Conservation (phyloP, 2,329 filamentous ascomycete genomes). For the Pseudogymnoascus sp. region DNA sequence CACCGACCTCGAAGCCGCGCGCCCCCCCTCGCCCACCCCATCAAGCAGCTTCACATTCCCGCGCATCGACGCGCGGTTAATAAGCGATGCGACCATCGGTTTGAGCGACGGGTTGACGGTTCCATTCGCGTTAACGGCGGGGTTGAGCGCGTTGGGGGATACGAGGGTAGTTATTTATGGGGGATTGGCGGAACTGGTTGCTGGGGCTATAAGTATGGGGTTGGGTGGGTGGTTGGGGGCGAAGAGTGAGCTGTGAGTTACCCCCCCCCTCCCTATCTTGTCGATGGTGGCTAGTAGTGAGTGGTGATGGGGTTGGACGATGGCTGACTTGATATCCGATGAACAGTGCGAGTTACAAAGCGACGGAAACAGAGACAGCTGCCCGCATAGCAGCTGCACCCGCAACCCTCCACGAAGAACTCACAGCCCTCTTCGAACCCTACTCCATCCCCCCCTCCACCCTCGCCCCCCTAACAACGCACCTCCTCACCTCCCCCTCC, state of each 20-base stretch:
- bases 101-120: slow-evolving; percentile 55
- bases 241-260: slow-evolving; percentile 32
- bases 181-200: slow-evolving; percentile 51
- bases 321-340: background rate
- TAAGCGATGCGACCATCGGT: slow-evolving; percentile 50
- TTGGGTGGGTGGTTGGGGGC: slow-evolving; percentile 51
- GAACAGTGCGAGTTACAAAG: slow-evolving; percentile 26
- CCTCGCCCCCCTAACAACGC: slow-evolving; percentile 27
- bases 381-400: slow-evolving; percentile 20
- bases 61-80: slow-evolving; percentile 25
- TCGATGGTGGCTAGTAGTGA: no score
- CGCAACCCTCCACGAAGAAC: slow-evolving; percentile 19
- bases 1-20: background rate
- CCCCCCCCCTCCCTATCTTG: no score
- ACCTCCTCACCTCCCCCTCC: slow-evolving; percentile 25
- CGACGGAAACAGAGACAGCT: slow-evolving; percentile 21
- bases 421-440: slow-evolving; percentile 29
- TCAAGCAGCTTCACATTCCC: background rate
- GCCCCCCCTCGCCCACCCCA: background rate
- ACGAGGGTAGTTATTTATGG: slow-evolving; percentile 47
- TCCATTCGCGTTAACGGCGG: slow-evolving; percentile 54
- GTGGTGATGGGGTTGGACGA: no score
- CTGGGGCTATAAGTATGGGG: slow-evolving; percentile 54
- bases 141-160: slow-evolving; percentile 39
- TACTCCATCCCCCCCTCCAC: slow-evolving; percentile 26